Percentiles rank a stretch among this genome's conserved stretches.
phyloP scores from a whole-genome alignment of 768 basidiomycete species.

The Lentinus tigrinus region DNA sequence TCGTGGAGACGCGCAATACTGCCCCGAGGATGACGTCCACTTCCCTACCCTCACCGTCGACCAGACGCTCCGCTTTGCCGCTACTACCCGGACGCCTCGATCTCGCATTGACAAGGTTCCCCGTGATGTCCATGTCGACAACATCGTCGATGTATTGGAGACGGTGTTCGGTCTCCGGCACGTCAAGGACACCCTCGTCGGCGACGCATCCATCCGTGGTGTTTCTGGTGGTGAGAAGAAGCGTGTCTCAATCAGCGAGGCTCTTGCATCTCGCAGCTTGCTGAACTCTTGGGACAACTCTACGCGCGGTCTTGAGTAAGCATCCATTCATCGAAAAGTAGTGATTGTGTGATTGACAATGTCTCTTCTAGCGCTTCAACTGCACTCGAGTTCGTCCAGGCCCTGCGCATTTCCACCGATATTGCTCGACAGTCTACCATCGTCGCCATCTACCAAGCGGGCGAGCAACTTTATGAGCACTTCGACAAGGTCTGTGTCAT shows the following conservation, averaged over 20 bases:
- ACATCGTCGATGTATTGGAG: constrained; percentile 50
- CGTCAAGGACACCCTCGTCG: constrained; percentile 69
- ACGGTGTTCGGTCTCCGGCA: constrained; percentile 78
- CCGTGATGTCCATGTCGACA: constrained; percentile 43
- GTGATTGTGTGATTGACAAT: too few species aligned
- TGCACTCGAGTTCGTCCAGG: constrained; percentile 57
- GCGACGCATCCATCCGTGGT: constrained; percentile 74
- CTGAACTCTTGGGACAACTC: constrained; percentile 78
- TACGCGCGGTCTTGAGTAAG: constrained; percentile 46
- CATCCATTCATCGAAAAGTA: neutral
- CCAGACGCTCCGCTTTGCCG: constrained; percentile 71
- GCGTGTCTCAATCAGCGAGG: constrained; percentile 79
- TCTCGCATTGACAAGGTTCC: constrained; percentile 43
- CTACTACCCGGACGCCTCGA: constrained; percentile 65
- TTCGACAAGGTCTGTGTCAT: constrained; percentile 85
- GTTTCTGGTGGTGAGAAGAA: constrained; percentile 76
- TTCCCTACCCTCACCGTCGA: constrained; percentile 82
- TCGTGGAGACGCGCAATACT: constrained; percentile 80
- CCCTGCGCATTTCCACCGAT: constrained; percentile 57
- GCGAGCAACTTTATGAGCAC: constrained; percentile 58
- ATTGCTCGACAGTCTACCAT: constrained; percentile 50
- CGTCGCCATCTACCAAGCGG: constrained; percentile 85
- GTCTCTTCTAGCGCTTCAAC: constrained; percentile 45
- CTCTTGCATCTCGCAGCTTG: constrained; percentile 57
- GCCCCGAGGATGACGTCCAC: constrained; percentile 83